Base-by-base conservation (phyloP, 2,329 filamentous ascomycete genomes). In the Fusarium bactridioides region DNA sequence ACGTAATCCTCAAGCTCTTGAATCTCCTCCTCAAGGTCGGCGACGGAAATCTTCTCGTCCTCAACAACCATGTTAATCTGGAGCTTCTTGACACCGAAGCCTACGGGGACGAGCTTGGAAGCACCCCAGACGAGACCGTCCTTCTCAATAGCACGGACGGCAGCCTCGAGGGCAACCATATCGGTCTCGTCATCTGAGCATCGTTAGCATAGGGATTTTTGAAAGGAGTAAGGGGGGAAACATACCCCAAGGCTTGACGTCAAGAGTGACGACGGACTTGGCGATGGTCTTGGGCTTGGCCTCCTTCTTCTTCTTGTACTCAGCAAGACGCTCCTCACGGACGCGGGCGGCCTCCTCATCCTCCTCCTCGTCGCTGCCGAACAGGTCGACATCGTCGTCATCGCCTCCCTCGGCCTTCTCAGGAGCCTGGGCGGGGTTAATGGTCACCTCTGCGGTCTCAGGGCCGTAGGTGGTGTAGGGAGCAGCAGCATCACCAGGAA, bases 221-320 rank as follows among this genome's bases (percentile, higher is more conserved):
- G 2, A 18, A 15, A 12, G 10, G 12, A 15, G 9, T 10, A 13
- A 9, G 16, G 29, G 33, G 18, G 15, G 7, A 38, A 59, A 88
- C 93, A 78, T 93, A 97, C 95, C 96, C 95, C 96, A 98, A 80
- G 96, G 96, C 91, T 99, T 99, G 77, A 99, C 93, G 80, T 98
- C 95, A 77, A 99, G 80, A 76, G 94, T 98, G 80, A 98, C 94
- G 72, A 98, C 88, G 69, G 95, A 98, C 91, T 99, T 99, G 83
- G 96, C 96, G 72, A 92, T 91, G 77, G 91, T 88, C 94, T 98
- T 98, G 76, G 88, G 86, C 91, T 97, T 97, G 84, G 89, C 89
- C 77, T 92, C 94, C 93, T 98, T 98, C 93, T 98, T 98, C 88
- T 94, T 93, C 84, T 90, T 92, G 91, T 98, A 98, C 84, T 95